Conservation (phyloP, 2,329 filamentous ascomycete genomes). For the Penicillium sp. region DNA sequence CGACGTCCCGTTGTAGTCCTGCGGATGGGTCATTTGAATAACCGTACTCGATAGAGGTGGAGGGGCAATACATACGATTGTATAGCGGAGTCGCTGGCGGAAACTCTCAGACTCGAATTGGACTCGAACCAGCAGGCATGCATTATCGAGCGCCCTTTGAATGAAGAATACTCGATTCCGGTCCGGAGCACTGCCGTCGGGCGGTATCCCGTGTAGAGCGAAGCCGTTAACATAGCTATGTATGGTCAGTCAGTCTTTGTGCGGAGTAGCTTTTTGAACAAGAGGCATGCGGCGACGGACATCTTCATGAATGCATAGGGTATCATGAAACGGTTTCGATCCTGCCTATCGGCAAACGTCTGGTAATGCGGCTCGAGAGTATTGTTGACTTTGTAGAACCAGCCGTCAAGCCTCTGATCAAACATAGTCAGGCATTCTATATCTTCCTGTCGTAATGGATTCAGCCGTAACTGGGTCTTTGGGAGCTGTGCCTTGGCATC, state of each 20-base stretch:
- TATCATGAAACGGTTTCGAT: slow-evolving; percentile 8
- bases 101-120: slow-evolving; percentile 2
- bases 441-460: neutral
- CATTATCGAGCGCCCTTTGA: slow-evolving; percentile 1
- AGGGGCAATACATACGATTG: neutral
- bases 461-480: neutral
- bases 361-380: slow-evolving; percentile 6
- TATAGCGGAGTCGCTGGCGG: neutral
- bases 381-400: slow-evolving; percentile 9
- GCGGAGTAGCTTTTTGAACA: neutral
- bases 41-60: neutral
- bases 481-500: slow-evolving; percentile 1
- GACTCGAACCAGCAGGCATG: neutral
- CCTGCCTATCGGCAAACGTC: slow-evolving; percentile 7
- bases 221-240: slow-evolving; percentile 3
- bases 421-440: neutral
- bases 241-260: neutral
- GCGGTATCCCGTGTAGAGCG: neutral
- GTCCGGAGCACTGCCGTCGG: neutral
- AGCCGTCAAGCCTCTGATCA: slow-evolving; percentile 4
- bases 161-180: neutral
- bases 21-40: neutral
- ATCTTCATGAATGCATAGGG: slow-evolving; percentile 7
- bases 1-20: slow-evolving; percentile 2
- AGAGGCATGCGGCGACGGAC: neutral